Evolutionary conservation across 2,329 filamentous ascomycete species (phyloP).

Genomic region (Nigrospora osmanthi): DNA sequence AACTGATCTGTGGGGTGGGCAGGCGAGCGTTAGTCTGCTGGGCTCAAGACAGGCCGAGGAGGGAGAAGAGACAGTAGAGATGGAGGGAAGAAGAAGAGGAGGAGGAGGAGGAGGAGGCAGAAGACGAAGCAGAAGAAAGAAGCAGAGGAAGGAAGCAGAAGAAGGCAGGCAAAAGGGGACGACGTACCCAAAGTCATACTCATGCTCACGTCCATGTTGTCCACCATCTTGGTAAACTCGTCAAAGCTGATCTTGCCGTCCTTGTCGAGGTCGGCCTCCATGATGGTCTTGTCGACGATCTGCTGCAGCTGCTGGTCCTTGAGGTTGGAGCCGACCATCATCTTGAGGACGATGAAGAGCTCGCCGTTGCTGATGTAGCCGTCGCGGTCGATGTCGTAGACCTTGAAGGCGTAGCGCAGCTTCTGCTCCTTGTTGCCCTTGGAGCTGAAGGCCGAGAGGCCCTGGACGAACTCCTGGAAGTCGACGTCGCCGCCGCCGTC

Average conservation of each 20-base stretch:
- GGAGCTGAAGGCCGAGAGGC: conserved; percentile 88
- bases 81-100: neutral
- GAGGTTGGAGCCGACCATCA: conserved; percentile 99
- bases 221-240: conserved; percentile 98
- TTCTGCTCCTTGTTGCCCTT: conserved; percentile 99
- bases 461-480: conserved; percentile 97
- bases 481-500: conserved; percentile 97
- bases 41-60: neutral
- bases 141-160: neutral
- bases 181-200: conserved; percentile 64
- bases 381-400: conserved; percentile 98
- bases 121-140: neutral
- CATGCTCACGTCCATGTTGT: conserved; percentile 78
- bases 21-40: neutral
- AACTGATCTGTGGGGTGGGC: conserved; percentile 16
- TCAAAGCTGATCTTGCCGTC: conserved; percentile 99
- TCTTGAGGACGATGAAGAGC: conserved; percentile 98
- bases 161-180: neutral
- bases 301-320: conserved; percentile 99
- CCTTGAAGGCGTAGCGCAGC: conserved; percentile 94
- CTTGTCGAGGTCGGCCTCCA: conserved; percentile 94
- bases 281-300: conserved; percentile 99
- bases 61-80: neutral
- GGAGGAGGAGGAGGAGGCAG: neutral
- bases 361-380: conserved; percentile 98